Evolutionary conservation across 164 flowering plant genomes (phyloP), one percentile per base, ranked within the genome.

Genomic region (Magnolia officinalis): DNA sequence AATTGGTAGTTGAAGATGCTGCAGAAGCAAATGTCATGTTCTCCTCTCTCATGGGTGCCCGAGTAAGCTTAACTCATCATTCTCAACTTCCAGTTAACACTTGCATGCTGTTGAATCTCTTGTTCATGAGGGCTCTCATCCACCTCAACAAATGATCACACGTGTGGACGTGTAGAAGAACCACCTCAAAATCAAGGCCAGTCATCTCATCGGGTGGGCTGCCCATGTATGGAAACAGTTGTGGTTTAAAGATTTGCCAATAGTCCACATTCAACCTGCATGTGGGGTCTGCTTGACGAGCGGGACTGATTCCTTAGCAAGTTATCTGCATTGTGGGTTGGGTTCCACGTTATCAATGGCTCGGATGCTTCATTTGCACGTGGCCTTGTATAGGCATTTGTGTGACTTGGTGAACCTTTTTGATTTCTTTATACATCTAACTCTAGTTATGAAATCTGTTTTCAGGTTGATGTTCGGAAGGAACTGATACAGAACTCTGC

Each of bases 21-120:
- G 98, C 92, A 1, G 93, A 93, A 84, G 97, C 99, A 6, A 94
- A 91, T 81, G 80, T 88, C 49, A 90, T 89, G 11, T 96, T 96
- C 76, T 92, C 98, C 51, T 88, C 98, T 29, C 98, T 96, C 64
- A 96, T 94, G 99, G 99, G 98, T 72, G 79, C 86, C 11, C 85
- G 88, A 85, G 98, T 96, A 86, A 79, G 90, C 37, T 26, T 50
- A 50, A 59, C 3, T 16, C 45, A 37, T 29, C 45, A 8, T 51
- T 20, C 68, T 65, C 11, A 21, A 65, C 21, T 68, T 19, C 18
- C 26, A 14, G 49, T 29, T 31, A 14, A 16, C 19, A 14, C 18
- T 68, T 67, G 4, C 71, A 68, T 16, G 13, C 26, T 1, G 16
- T 65, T 65, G 65, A 65, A 65, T 4, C 37, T 65, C 37, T 23